Base-by-base conservation (phyloP, 768 basidiomycete genomes). In the Phaeotremella skinneri region DNA sequence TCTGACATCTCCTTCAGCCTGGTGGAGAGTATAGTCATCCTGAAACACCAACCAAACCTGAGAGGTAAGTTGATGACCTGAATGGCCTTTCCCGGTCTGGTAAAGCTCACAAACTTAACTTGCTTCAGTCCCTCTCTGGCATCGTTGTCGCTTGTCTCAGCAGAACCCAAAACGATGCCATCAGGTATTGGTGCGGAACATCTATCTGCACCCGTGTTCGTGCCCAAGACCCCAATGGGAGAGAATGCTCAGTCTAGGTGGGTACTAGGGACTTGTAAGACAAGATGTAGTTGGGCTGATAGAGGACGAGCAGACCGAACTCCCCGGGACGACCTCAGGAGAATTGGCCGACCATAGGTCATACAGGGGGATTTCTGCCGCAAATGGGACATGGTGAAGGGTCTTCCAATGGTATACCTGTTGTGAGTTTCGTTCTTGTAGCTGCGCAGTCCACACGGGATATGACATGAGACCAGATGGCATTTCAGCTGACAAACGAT, bases 171-270 rank as follows among this genome's bases (percentile, higher is more conserved):
- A 29, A n/a, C 31, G 16, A 41, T 32, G 34, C 45, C 61, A 21
- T 37, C 50, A n/a, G 62, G 59, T 1, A 55, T 72, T 1, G 63
- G 66, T 7, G 66, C 63, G 4, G 67, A 66, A 49, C 67, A 70
- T 30, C 63, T 70, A 6, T 45, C 69, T 21, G 73, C 73, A 9
- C 73, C 73, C 27, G 72, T 68, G 0, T 75, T 75, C 41, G 73
- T 75, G 5, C 73, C 73, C 14, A 72, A 74, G 49, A 64, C 68
- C 1, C 65, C 72, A 1, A 58, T 61, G 6, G 61, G 45, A 2
- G 64, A 62, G 13, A 58, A 55, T 23, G 53, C 48, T 3, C 64
- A 67, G 4, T 61, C 72, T 13, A 55, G 58, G 69, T 69, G 30
- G 49, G 64, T 61, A 25, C n/a, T n/a, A 11, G 30, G 20, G 26